Percentiles rank a stretch among this genome's conserved stretches.
Evolutionary conservation across 2,329 filamentous ascomycete genomes (phyloP).

Genomic region (Byssoonygena ceratinophila): DNA sequence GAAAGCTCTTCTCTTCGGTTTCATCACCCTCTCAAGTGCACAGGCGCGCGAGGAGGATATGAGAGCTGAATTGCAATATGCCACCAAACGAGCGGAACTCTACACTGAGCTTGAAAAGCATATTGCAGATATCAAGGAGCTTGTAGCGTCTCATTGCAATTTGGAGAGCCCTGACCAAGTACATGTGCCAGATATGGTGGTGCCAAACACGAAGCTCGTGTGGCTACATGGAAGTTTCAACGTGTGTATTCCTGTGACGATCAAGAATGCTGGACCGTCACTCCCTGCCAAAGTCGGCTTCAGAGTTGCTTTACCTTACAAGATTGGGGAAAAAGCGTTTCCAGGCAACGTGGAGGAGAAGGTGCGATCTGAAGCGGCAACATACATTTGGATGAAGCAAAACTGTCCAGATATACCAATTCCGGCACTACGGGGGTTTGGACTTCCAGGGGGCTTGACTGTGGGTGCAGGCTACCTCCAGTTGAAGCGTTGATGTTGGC

Average conservation of each 20-base stretch:
- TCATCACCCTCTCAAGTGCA: no score
- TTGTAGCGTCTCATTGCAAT: slow-evolving; percentile 16
- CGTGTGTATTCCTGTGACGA: slow-evolving; percentile 15
- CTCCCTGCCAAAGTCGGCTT: slow-evolving; percentile 13
- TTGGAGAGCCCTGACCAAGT: slow-evolving; percentile 12
- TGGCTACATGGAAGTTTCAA: slow-evolving; percentile 17
- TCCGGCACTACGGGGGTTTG: slow-evolving; percentile 19
- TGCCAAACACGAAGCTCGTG: background rate
- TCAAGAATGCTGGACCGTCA: slow-evolving; percentile 1
- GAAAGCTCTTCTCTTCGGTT: no score
- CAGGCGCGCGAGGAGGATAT: no score
- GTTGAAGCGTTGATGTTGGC: background rate
- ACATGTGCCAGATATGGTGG: slow-evolving; percentile 11
- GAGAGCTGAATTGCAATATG: no score
- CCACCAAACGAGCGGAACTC: no score
- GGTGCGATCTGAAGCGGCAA: slow-evolving; percentile 19
- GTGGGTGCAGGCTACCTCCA: slow-evolving; percentile 7
- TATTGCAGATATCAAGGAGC: slow-evolving; percentile 11
- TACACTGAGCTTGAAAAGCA: no score
- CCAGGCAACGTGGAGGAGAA: slow-evolving; percentile 21
- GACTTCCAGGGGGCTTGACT: slow-evolving; percentile 18
- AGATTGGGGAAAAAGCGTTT: slow-evolving; percentile 17
- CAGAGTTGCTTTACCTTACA: slow-evolving; percentile 15
- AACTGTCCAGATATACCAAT: slow-evolving; percentile 19
- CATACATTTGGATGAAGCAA: slow-evolving; percentile 18